Evolutionary conservation across 1,284 basidiomycete species (phyloP).

Genomic region (Tilletia walkeri): DNA sequence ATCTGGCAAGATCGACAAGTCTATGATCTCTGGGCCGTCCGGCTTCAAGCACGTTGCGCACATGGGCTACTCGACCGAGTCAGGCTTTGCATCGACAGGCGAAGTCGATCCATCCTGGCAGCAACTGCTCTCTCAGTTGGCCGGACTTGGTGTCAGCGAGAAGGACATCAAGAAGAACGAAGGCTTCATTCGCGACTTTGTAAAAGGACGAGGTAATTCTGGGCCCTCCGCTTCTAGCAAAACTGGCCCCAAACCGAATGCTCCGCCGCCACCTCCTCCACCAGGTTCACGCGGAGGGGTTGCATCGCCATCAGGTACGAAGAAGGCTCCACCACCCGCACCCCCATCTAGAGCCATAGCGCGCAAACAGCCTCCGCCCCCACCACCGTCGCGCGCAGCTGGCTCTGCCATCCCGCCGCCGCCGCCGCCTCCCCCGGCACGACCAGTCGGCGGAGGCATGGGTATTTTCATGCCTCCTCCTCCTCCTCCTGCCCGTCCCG

Average conservation of each 20-base stretch:
- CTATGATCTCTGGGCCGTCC: slow-evolving; percentile 79
- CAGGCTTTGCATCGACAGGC: slow-evolving; percentile 73
- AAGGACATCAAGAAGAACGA: slow-evolving; percentile 70
- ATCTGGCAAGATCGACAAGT: slow-evolving; percentile 75
- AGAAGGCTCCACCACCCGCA: slow-evolving; percentile 32
- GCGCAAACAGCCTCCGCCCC: slow-evolving; percentile 52
- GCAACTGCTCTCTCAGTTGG: slow-evolving; percentile 71
- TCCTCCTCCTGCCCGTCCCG: not conserved
- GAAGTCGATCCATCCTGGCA: slow-evolving; percentile 94
- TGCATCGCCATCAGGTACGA: not conserved
- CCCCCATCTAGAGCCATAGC: slow-evolving; percentile 20
- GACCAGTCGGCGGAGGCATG: slow-evolving; percentile 20
- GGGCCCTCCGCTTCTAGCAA: not conserved
- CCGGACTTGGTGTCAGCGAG: slow-evolving; percentile 65
- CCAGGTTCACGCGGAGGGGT: slow-evolving; percentile 24
- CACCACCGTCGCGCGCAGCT: slow-evolving; percentile 57
- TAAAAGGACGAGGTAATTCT: slow-evolving; percentile 63
- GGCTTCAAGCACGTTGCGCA: slow-evolving; percentile 85
- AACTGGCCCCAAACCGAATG: not conserved
- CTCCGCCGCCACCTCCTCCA: slow-evolving; percentile 45
- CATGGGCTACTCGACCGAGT: slow-evolving; percentile 86
- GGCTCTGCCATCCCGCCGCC: slow-evolving; percentile 43
- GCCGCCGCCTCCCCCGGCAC: slow-evolving; percentile 55
- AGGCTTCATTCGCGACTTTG: slow-evolving; percentile 84
- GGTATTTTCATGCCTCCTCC: slow-evolving; percentile 28